phyloP scores from a whole-genome alignment of 192 early-diverging fungal species.

The Phlyctochytrium planicorne region DNA sequence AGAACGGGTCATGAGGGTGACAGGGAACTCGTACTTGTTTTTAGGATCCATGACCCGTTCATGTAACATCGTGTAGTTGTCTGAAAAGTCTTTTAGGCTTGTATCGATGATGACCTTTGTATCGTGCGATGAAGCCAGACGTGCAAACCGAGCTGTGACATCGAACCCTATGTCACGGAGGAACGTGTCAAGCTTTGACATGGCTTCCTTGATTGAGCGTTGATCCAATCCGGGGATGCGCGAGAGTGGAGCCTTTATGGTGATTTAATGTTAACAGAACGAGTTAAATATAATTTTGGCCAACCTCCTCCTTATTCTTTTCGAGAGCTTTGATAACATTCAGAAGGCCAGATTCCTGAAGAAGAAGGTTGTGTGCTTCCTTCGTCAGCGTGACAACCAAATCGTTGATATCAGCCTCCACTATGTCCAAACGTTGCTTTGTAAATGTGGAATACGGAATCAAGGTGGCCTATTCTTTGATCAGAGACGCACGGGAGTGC shows the following conservation, averaged over 20 bases:
- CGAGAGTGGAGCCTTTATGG: no score
- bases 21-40: conserved; percentile 64
- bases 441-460: conserved; percentile 68
- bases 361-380: background rate
- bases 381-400: conserved; percentile 67
- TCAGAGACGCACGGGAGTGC: no score
- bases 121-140: conserved; percentile 27
- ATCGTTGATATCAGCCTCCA: conserved; percentile 60
- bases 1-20: conserved; percentile 58
- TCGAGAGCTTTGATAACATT: conserved; percentile 39
- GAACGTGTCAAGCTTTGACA: conserved; percentile 69
- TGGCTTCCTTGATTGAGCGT: conserved; percentile 43
- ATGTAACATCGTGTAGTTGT: conserved; percentile 56
- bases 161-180: conserved; percentile 62
- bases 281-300: no score
- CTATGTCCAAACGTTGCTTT: conserved; percentile 43
- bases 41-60: conserved; percentile 56
- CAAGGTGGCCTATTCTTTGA: conserved; percentile 66
- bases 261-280: no score
- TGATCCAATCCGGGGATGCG: conserved; percentile 51
- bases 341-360: background rate
- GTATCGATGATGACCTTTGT: conserved; percentile 42
- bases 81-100: conserved; percentile 60
- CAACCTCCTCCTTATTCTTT: conserved; percentile 56
- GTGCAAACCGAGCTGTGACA: conserved; percentile 45